Evolutionary conservation across 306 rosid species (phyloP), one percentile per base, ranked within the genome.

Genomic region (Cyclanthera cordifolia): DNA sequence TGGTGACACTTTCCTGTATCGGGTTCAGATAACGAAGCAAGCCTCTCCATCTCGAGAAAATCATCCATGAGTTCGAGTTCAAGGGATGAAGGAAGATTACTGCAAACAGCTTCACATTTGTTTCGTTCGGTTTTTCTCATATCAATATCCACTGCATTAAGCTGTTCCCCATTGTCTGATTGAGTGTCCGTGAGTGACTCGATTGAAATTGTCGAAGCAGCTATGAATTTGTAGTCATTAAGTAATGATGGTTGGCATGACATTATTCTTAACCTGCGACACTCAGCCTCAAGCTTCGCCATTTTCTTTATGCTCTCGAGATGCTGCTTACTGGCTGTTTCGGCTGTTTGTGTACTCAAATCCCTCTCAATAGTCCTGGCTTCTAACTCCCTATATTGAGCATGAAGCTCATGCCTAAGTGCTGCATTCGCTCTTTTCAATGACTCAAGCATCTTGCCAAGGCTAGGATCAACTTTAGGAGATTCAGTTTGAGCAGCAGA

Each of bases 31-130:
- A 88, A 79, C 23, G 96, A 85, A 74, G 77, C 96, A 28, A 91
- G 88, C 72, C 84, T 80, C 68, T 91, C 97, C 97, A 91, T 91
- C 80, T 91, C 97, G 52, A 91, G 97, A 82, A 91, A 91, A 81
- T 91, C 97, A n/a, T 91, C 96, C 97, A 91, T 91, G 67, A 91
- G 81, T 79, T 83, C 87, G 52, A 85, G 80, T 75, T 87, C 82
- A 64, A 79, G 67, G 27, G 95, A 86, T 5, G 41, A 5, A 45
- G 87, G 85, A 53, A 80, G 72, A 73, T 78, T 78, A 67, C 83
- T 78, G 28, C 81, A 81, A 34, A 34, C 41, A 34, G 41, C 41
- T 59, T 84, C 95, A 45, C 55, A 80, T 77, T 78, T 86, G 76
- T 76, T 90, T 73, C 57, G 82, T 20, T 85, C 90, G 20, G 76